Percentiles rank a stretch among this genome's conserved stretches.
These are phyloP conservation scores for Kwoniella mangroviensis DNA, from an alignment of 768 basidiomycete species.

Conservation along the genomic window DNA sequence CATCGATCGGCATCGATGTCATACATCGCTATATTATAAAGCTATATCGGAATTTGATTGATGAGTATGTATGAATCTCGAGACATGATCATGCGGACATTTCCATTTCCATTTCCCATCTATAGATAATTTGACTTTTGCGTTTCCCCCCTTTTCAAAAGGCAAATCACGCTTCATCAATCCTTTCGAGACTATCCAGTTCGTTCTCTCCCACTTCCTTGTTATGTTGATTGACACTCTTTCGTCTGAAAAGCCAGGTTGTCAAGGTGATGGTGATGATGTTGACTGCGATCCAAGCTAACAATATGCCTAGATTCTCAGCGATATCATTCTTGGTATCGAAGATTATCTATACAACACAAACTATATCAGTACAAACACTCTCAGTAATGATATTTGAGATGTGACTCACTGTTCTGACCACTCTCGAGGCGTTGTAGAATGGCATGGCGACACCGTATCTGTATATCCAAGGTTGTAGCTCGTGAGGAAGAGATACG, in stretches of 20 bases:
- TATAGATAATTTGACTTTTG: neutral
- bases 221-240: slow-evolving; percentile 35
- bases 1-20: no score
- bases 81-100: no score
- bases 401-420: slow-evolving; percentile 43
- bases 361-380: neutral
- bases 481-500: slow-evolving; percentile 51
- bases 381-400: neutral
- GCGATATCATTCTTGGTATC: slow-evolving; percentile 57
- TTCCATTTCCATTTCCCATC: neutral
- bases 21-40: no score
- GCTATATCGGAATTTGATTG: no score
- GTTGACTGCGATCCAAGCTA: slow-evolving; percentile 53
- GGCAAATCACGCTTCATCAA: no score
- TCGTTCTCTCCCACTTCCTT: slow-evolving; percentile 29
- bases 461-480: slow-evolving; percentile 56
- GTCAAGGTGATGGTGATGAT: slow-evolving; percentile 50
- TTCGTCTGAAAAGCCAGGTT: slow-evolving; percentile 46
- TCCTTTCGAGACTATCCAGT: slow-evolving; percentile 10
- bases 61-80: no score
- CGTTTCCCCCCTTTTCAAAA: no score
- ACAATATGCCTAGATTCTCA: slow-evolving; percentile 51
- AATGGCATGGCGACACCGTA: slow-evolving; percentile 57
- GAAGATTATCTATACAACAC: slow-evolving; percentile 50
- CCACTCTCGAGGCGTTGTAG: slow-evolving; percentile 47